These are phyloP conservation scores for Crithidia thermophila DNA, from an alignment of 208 protist genomes.

Conservation along the genomic window DNA sequence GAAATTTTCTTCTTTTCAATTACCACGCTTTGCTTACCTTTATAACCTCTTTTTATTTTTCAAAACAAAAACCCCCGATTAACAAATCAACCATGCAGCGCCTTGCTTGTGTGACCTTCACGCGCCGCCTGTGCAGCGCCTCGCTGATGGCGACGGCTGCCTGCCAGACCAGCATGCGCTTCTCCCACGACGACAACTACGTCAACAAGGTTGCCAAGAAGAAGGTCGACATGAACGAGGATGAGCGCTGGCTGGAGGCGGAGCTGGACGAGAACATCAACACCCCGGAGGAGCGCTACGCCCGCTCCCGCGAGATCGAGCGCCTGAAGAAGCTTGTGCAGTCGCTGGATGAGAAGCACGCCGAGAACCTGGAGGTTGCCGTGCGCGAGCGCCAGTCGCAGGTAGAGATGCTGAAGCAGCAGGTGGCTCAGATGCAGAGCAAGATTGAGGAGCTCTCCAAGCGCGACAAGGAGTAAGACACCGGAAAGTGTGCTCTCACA, in stretches of 20 bases:
- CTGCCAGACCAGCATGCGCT: conserved; percentile 14
- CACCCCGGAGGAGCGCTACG: conserved; percentile 85
- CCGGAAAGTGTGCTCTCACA: too few species aligned
- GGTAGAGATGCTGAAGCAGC: conserved; percentile 51
- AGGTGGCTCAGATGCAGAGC: conserved; percentile 48
- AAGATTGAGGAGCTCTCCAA: conserved; percentile 51
- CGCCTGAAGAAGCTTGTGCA: conserved; percentile 54
- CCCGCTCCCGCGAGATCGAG: conserved; percentile 61
- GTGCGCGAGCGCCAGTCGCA: conserved; percentile 44
- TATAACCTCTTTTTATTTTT: too few species aligned
- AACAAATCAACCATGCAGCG: conserved; percentile 22
- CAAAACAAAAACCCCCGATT: conserved; percentile 7
- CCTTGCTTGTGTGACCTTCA: conserved; percentile 12
- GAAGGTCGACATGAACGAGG: conserved; percentile 42
- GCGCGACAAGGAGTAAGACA: conserved; percentile 17
- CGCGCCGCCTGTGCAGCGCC: not conserved
- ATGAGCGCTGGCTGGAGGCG: conserved; percentile 89
- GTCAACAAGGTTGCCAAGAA: conserved; percentile 53
- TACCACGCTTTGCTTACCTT: too few species aligned
- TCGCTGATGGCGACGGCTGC: conserved; percentile 9
- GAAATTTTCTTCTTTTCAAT: too few species aligned
- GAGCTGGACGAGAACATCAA: conserved; percentile 85
- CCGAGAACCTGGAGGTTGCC: conserved; percentile 45
- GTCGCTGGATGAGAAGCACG: conserved; percentile 52
- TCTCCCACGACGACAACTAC: conserved; percentile 27